These are phyloP conservation scores for Biscogniauxia mediterranea DNA, from an alignment of 2,329 filamentous ascomycete genomes.

Conservation along the genomic window DNA sequence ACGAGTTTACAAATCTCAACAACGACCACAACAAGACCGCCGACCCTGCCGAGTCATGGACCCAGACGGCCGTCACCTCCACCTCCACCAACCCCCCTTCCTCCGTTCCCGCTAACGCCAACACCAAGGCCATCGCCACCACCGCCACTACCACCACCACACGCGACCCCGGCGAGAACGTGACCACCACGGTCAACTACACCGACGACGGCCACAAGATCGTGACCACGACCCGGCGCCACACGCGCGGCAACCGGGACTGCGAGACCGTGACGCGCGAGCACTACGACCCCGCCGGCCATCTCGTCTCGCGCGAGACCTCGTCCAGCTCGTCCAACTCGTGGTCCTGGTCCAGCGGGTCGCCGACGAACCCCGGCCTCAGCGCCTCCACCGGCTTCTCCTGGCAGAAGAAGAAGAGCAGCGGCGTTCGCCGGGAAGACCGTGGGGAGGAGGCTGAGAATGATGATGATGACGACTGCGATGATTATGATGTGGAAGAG, in stretches of 20 bases:
- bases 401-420: conserved; percentile 2
- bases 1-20: neutral
- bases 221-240: conserved; percentile 15
- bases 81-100: too few species aligned
- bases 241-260: conserved; percentile 8
- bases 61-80: too few species aligned
- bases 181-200: conserved; percentile 10
- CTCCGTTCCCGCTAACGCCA: too few species aligned
- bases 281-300: conserved; percentile 22
- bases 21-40: neutral
- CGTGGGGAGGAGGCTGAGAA: neutral
- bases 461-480: neutral
- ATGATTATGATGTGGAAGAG: neutral
- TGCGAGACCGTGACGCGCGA: conserved; percentile 13
- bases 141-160: neutral
- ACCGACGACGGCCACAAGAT: conserved; percentile 25
- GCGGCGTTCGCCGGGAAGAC: neutral
- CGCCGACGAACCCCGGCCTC: conserved; percentile 1
- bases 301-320: conserved; percentile 17
- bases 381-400: conserved; percentile 11
- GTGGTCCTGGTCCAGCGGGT: conserved; percentile 16
- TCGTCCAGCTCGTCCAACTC: conserved; percentile 3
- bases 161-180: neutral
- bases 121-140: too few species aligned
- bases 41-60: neutral